Conservation (phyloP, 768 basidiomycete genomes). For the Suillus paluster region DNA sequence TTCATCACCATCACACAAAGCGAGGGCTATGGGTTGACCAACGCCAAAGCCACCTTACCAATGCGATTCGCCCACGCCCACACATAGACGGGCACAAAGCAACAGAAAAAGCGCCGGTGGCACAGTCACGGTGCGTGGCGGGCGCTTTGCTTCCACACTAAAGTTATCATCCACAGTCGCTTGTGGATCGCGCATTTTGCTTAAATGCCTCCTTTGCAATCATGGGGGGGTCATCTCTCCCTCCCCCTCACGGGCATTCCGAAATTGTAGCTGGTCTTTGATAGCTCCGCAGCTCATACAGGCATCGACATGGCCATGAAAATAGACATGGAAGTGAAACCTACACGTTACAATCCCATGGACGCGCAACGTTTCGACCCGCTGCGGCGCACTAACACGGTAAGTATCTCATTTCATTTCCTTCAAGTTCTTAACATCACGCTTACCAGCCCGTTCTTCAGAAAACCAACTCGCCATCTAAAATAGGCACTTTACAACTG, state of each 20-base stretch:
- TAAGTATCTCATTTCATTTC: constrained; percentile 22
- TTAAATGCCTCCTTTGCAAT: neutral
- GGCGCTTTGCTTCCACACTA: neutral
- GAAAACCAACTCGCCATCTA: constrained; percentile 21
- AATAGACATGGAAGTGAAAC: constrained; percentile 18
- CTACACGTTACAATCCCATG: constrained; percentile 33
- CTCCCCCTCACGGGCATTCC: neutral
- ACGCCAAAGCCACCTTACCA: neutral
- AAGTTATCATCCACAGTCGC: neutral
- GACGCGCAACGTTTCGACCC: constrained; percentile 39
- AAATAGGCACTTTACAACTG: constrained; percentile 15
- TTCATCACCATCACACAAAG: neutral
- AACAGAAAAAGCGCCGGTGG: neutral
- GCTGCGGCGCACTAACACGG: constrained; percentile 24
- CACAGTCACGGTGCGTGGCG: neutral
- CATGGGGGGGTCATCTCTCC: neutral
- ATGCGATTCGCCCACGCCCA: neutral
- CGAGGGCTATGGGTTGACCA: neutral
- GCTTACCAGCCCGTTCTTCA: constrained; percentile 24
- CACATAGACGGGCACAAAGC: neutral
- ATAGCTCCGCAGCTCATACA: neutral
- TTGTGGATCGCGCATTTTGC: neutral
- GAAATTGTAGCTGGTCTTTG: neutral
- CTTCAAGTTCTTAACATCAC: constrained; percentile 17
- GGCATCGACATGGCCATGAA: neutral